Evolutionary conservation across 108 stramenopile species (phyloP).

Genomic region (Nitzschia sp.): DNA sequence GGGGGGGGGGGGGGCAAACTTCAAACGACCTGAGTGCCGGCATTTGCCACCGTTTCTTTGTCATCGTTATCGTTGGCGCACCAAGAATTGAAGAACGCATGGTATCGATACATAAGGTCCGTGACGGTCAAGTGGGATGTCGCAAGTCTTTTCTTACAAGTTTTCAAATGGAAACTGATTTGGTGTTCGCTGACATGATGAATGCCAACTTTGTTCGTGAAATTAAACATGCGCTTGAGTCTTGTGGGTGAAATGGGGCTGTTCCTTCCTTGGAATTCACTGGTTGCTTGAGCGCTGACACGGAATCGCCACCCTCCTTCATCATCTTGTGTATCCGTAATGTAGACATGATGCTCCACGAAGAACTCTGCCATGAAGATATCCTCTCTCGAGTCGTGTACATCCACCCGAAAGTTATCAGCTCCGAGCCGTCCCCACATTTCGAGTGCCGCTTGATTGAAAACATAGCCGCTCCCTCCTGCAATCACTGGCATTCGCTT

Average conservation of each 20-base stretch:
- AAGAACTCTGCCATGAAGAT: not conserved
- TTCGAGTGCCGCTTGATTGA: slow-evolving; percentile 41
- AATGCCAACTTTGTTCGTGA: not conserved
- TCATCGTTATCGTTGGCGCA: not conserved
- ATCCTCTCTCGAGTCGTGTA: not conserved
- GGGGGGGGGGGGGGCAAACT: no score
- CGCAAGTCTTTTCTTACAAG: not conserved
- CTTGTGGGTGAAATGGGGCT: not conserved
- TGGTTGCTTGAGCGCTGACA: not conserved
- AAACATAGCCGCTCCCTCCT: slow-evolving; percentile 47
- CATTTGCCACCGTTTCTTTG: no score
- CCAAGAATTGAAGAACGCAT: not conserved
- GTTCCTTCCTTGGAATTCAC: not conserved
- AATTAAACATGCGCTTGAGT: not conserved
- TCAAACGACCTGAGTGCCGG: no score
- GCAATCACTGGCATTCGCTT: slow-evolving; percentile 1
- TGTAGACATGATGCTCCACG: not conserved
- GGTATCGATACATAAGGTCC: not conserved
- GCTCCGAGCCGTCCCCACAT: not conserved
- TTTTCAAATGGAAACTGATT: not conserved
- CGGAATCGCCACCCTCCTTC: not conserved
- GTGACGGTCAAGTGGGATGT: not conserved
- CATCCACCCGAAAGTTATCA: not conserved
- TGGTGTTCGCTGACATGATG: not conserved
- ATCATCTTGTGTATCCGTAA: not conserved